phyloP scores from a whole-genome alignment of 768 basidiomycete species.

The Floccularia luteovirens region DNA sequence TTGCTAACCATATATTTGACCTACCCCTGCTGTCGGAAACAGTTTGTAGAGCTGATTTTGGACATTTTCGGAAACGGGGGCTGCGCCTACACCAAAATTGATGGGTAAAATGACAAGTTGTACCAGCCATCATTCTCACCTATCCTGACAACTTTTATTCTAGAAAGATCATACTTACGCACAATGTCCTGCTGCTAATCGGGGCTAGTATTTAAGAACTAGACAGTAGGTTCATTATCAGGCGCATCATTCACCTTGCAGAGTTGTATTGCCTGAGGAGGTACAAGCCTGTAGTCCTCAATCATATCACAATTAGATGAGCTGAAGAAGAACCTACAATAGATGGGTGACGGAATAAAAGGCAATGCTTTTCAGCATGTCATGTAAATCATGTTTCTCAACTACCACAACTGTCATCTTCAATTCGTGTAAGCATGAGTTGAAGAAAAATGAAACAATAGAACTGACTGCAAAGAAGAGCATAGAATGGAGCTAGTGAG shows the following conservation, averaged over 20 bases:
- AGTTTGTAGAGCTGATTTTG: slow-evolving; percentile 33
- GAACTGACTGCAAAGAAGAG: slow-evolving; percentile 42
- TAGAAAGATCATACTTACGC: slow-evolving; percentile 32
- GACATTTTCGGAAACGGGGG: slow-evolving; percentile 47
- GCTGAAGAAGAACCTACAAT: slow-evolving; percentile 22
- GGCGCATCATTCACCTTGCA: slow-evolving; percentile 47
- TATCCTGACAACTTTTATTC: slow-evolving; percentile 32
- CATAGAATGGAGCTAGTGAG: slow-evolving; percentile 40
- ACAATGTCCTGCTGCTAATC: slow-evolving; percentile 26
- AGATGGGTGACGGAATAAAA: slow-evolving; percentile 40
- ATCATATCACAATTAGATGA: background rate
- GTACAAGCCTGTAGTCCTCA: slow-evolving; percentile 26
- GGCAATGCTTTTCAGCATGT: slow-evolving; percentile 37
- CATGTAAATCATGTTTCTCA: slow-evolving; percentile 33
- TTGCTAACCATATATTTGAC: slow-evolving; percentile 50
- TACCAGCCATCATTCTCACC: slow-evolving; percentile 20
- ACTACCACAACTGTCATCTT: slow-evolving; percentile 47
- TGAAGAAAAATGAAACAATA: background rate
- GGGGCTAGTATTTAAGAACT: background rate
- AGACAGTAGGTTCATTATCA: background rate
- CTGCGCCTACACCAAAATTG: slow-evolving; percentile 39
- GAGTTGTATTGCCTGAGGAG: slow-evolving; percentile 40
- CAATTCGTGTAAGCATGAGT: background rate
- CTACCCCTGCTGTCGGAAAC: slow-evolving; percentile 44
- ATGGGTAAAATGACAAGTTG: slow-evolving; percentile 5